A percentile compares a stretch with the other conserved stretches of the same genome.
These are phyloP conservation scores for Kluyveromyces aestuarii DNA, from an alignment of 805 yeast species.

Conservation along the genomic window DNA sequence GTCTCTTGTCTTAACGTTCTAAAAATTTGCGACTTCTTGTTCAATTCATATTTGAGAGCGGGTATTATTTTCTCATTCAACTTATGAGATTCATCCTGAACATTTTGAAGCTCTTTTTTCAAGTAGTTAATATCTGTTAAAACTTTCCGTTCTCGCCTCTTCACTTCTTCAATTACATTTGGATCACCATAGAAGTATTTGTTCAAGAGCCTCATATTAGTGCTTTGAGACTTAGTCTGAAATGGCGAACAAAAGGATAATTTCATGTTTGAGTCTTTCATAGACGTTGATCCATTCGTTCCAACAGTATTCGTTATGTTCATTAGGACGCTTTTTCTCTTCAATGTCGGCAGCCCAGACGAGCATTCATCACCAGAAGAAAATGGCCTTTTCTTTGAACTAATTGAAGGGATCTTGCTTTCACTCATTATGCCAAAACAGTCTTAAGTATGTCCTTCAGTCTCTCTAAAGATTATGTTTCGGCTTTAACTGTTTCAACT, in stretches of 20 bases:
- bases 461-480: too few species aligned
- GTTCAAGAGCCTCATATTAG: constrained; percentile 15
- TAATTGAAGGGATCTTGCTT: neutral
- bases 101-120: constrained; percentile 20
- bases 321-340: constrained; percentile 3
- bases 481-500: neutral
- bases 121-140: constrained; percentile 22
- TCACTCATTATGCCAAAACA: neutral
- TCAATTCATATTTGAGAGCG: constrained; percentile 16
- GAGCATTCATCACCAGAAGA: neutral
- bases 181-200: constrained; percentile 26
- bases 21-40: constrained; percentile 15
- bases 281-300: too few species aligned
- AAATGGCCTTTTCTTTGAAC: neutral
- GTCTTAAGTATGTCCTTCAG: neutral
- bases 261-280: neutral
- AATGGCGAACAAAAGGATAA: neutral
- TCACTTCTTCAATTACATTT: constrained; percentile 23
- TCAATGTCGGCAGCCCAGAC: neutral
- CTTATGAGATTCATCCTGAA: constrained; percentile 17
- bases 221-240: neutral
- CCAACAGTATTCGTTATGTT: constrained; percentile 7
- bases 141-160: constrained; percentile 24
- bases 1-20: constrained; percentile 16
- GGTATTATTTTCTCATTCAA: constrained; percentile 17